phyloP scores from a whole-genome alignment of 306 rosid genomes.

The Rosa chinensis region DNA sequence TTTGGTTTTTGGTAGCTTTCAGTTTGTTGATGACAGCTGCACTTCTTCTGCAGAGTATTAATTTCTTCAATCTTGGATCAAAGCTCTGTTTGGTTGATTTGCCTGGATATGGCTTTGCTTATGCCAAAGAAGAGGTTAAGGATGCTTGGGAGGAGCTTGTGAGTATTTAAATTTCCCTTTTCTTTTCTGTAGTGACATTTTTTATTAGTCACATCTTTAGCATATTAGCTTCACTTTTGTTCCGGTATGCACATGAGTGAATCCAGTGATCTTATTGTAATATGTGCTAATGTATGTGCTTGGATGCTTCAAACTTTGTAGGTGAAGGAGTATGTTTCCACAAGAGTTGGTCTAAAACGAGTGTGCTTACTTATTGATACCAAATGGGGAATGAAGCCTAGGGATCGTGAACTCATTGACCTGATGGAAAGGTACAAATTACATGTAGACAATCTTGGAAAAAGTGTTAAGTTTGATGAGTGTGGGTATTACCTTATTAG shows the following conservation, averaged over 20 bases:
- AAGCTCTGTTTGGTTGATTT: constrained; percentile 85
- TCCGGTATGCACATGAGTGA: neutral
- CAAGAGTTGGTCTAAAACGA: constrained; percentile 75
- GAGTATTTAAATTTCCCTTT: constrained; percentile 37
- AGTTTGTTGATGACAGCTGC: constrained; percentile 11
- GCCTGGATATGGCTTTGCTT: constrained; percentile 98
- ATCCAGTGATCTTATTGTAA: constrained; percentile 9
- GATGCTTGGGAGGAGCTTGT: constrained; percentile 98
- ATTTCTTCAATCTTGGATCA: constrained; percentile 75
- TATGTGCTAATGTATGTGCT: constrained; percentile 8
- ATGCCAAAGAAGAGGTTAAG: constrained; percentile 94
- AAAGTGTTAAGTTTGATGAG: constrained; percentile 4
- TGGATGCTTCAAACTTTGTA: constrained; percentile 30
- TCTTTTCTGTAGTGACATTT: constrained; percentile 2
- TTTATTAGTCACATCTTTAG: neutral
- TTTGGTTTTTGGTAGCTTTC: neutral
- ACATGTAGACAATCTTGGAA: constrained; percentile 9
- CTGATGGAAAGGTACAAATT: constrained; percentile 87
- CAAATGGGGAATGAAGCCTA: constrained; percentile 97
- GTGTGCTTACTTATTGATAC: constrained; percentile 91
- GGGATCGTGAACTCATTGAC: constrained; percentile 80
- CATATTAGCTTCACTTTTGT: neutral
- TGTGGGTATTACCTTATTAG: neutral
- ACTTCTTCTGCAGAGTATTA: constrained; percentile 66
- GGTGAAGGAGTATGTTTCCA: constrained; percentile 95